Evolutionary conservation across 73 alveolate genomes (phyloP), one percentile per base, ranked within the genome.

Genomic region (Symbiodinium natans): DNA sequence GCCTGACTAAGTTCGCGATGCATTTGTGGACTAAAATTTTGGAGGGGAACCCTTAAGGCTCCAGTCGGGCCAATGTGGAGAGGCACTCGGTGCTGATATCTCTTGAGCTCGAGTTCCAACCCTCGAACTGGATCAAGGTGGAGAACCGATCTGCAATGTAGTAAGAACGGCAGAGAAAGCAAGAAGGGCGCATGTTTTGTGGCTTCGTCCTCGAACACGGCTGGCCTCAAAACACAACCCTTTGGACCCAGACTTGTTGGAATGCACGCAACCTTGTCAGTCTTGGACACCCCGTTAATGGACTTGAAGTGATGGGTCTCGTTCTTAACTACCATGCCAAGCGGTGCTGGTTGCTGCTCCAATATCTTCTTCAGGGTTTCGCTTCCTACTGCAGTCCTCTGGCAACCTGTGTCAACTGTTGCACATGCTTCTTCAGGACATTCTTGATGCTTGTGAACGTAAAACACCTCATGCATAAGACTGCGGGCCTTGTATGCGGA

Each of bases 61-160:
- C 94, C 94, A 0, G 83, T 54, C 1, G 94, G 94, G 1, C 94
- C 94, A 17, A 86, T 31, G 41, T 54, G 94, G 1, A 74, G 42
- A 0, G 40, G 41, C 2, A 86, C 41, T 0, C n/a, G 0, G 2
- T 85, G 54, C 2, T 6, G 5, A 0, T 2, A 0, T 0, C 52
- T 0, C 21, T 40, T 56, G 1, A 85, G 33, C 21, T 48, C 4
- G 54, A 85, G 0, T 5, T 7, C 0, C 54, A 85, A 15, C 0
- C 93, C 82, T 0, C 0, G 19, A 17, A 29, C 39, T 31, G 82
- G 82, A 11, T 46, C 82, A 34, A 85, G 13, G 33, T 15, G 6
- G 25, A 85, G 15, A 0, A 0, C 1, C 0, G 54, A 13, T 33
- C 82, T 34, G 1, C 93, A 40, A 33, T 85, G 52, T 15, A 85